Base-by-base conservation (phyloP, 805 yeast genomes). In the Candida ortonii region DNA sequence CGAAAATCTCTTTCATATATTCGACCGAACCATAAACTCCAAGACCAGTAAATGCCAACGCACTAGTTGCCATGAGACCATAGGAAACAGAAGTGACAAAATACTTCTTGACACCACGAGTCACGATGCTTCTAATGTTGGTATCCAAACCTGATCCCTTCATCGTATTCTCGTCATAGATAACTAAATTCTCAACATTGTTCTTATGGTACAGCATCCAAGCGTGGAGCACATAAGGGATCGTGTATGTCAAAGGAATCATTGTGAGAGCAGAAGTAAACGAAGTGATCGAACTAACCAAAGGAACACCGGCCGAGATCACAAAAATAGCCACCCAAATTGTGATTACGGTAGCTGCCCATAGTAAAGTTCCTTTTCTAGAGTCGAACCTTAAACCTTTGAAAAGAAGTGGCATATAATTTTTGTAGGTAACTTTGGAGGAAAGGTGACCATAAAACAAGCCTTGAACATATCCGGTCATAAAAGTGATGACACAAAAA, bases 381-480 rank as follows among this genome's bases (percentile, higher is more conserved):
- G 67, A 49, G 25, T 55, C 52, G 26, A 65, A 52, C 16, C 41
- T 38, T 15, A 71, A 67, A 25, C 53, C 48, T 10, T 49, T 44
- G 38, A 64, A 46, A 12, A 62, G 41, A 7, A 57, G 34, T 16
- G 61, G 59, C 21, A 66, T 39, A 36, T 66, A 54, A 10, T 65
- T 61, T 41, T 62, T 63, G 57, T 68, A 70, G 16, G 62, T 36
- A n/a, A 65, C 67, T 52, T 70, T 70, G 39, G 67, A 51, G 24
- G 72, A 72, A 29, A 70, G 59, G 49, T 70, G 70, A 17, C 71
- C 72, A 43, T 67, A 70, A 37, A 70, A 57, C 11, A 63, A 63
- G 22, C 67, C 70, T 22, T 73, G 74, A 34, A 69, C 53, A 32
- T 68, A 46, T 13, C 68, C 70, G 8, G 66, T 52, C 44, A 38